Evolutionary conservation across 1,284 basidiomycete species (phyloP).

Genomic region (Ceratobasidium theobromae): DNA sequence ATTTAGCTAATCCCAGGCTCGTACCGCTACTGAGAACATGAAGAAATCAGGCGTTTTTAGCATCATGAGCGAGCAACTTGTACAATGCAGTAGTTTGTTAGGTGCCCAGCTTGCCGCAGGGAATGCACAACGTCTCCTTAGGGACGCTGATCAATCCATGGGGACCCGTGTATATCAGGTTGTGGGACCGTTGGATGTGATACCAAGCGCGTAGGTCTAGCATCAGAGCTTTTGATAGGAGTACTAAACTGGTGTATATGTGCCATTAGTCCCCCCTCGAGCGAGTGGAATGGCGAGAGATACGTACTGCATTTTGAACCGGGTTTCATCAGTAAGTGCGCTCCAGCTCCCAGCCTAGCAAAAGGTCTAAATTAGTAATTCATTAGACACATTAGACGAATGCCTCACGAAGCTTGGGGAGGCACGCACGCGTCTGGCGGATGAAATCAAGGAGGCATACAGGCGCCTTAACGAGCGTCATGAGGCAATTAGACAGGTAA

Average conservation of each 20-base stretch:
- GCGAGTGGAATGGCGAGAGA: not conserved
- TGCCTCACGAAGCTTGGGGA: not conserved
- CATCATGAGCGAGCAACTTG: not conserved
- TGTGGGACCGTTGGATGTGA: not conserved
- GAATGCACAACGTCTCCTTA: not conserved
- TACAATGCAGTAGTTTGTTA: not conserved
- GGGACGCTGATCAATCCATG: not conserved
- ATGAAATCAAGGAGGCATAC: not conserved
- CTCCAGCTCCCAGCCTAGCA: too few species aligned
- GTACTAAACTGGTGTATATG: not conserved
- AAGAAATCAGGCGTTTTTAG: not conserved
- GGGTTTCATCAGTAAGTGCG: conserved; percentile 2
- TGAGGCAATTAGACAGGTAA: not conserved
- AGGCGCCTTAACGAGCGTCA: not conserved
- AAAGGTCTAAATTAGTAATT: too few species aligned
- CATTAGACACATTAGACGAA: not conserved
- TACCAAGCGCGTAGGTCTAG: not conserved
- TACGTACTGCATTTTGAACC: not conserved
- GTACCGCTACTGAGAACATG: not conserved
- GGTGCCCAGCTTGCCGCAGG: not conserved
- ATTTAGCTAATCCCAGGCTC: not conserved
- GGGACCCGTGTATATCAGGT: not conserved
- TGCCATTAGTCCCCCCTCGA: not conserved
- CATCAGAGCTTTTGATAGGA: not conserved
- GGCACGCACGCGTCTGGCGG: not conserved